Percentiles rank a stretch among this genome's conserved stretches.
Evolutionary conservation across 306 rosid species (phyloP).

Genomic region (Datisca glomerata): DNA sequence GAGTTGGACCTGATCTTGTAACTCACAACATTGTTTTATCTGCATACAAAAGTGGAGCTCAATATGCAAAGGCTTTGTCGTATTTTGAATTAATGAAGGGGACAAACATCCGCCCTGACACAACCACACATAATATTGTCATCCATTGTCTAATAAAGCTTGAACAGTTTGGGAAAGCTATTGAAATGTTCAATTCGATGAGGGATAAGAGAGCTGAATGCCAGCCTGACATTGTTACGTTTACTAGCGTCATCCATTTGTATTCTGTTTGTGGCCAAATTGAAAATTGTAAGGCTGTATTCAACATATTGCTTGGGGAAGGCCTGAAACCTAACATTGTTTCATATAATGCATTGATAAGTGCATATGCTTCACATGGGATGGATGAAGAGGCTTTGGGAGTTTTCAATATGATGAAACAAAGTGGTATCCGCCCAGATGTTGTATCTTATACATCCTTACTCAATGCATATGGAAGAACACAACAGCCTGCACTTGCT

Average conservation of each 20-base stretch:
- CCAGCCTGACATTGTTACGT: constrained; percentile 78
- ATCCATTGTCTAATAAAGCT: constrained; percentile 77
- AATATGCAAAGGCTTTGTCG: constrained; percentile 80
- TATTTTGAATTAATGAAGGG: constrained; percentile 94
- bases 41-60: constrained; percentile 78
- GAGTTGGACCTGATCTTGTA: constrained; percentile 97
- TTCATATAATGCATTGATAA: constrained; percentile 63
- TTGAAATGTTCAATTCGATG: constrained; percentile 65
- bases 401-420: constrained; percentile 59
- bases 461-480: constrained; percentile 83
- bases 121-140: constrained; percentile 71
- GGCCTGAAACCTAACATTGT: constrained; percentile 75
- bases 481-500: constrained; percentile 62
- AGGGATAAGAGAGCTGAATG: constrained; percentile 69
- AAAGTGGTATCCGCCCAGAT: constrained; percentile 62
- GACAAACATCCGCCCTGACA: constrained; percentile 69
- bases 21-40: constrained; percentile 88
- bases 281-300: constrained; percentile 62
- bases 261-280: constrained; percentile 69
- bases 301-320: constrained; percentile 66
- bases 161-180: constrained; percentile 55
- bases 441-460: constrained; percentile 82
- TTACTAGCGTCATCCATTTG: constrained; percentile 75
- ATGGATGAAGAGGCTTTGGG: constrained; percentile 54
- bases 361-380: constrained; percentile 82